Percentiles rank a stretch among this genome's conserved stretches.
Evolutionary conservation across 1,284 basidiomycete genomes (phyloP).

Genomic region (Malassezia sympodialis): DNA sequence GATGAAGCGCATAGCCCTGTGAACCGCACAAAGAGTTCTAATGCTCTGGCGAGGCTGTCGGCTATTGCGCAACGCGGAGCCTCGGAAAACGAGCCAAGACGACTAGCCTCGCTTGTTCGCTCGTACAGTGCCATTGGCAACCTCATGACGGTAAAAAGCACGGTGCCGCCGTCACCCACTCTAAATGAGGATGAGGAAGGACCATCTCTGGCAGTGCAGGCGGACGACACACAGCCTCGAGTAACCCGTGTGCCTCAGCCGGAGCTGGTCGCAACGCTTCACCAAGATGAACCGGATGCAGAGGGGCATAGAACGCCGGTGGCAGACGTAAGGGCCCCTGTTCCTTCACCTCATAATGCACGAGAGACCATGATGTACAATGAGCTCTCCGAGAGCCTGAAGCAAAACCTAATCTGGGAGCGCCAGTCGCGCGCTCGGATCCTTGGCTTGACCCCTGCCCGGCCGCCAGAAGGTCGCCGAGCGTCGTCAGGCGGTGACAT

Average conservation of each 20-base stretch:
- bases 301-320: neutral
- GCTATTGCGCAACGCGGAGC: slow-evolving; percentile 5
- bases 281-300: neutral
- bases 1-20: neutral
- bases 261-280: neutral
- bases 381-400: slow-evolving; percentile 72
- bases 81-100: neutral
- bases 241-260: neutral
- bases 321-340: slow-evolving; percentile 48
- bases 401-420: slow-evolving; percentile 75
- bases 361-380: slow-evolving; percentile 70
- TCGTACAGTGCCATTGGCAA: slow-evolving; percentile 5
- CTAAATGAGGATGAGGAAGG: slow-evolving; percentile 5
- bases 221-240: neutral
- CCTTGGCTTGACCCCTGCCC: slow-evolving; percentile 32
- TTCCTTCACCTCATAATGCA: slow-evolving; percentile 69
- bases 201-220: neutral
- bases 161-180: neutral
- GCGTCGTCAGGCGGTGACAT: neutral
- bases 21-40: slow-evolving; percentile 6
- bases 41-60: slow-evolving; percentile 8
- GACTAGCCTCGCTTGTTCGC: neutral
- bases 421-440: slow-evolving; percentile 50
- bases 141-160: neutral
- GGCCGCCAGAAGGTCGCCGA: neutral